Percentiles rank a stretch among this genome's conserved stretches.
Conservation (phyloP, 176 grass and related monocot species). For the Musa itinerans region DNA sequence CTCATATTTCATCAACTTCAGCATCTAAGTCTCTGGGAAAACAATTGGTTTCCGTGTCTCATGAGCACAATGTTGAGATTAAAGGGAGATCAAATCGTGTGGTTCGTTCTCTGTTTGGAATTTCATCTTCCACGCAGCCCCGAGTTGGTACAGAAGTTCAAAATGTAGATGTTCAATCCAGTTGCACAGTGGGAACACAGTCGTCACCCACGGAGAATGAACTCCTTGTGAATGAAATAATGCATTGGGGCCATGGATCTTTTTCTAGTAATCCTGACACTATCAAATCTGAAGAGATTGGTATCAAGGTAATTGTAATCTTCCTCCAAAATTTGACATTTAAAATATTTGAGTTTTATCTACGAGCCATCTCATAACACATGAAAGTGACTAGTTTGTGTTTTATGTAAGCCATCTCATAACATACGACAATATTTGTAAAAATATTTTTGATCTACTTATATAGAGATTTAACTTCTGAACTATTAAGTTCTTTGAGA, state of each 20-base stretch:
- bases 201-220: conserved; percentile 53
- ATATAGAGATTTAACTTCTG: no score
- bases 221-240: conserved; percentile 79
- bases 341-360: no score
- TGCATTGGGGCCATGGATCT: conserved; percentile 41
- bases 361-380: no score
- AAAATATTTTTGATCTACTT: no score
- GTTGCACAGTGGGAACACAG: background rate
- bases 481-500: no score
- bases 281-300: conserved; percentile 24
- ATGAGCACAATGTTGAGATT: conserved; percentile 8
- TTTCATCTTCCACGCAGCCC: conserved; percentile 17
- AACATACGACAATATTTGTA: no score
- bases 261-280: conserved; percentile 33
- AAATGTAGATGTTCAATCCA: conserved; percentile 6
- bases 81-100: conserved; percentile 28
- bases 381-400: no score
- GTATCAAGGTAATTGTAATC: conserved; percentile 40
- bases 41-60: conserved; percentile 13
- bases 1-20: conserved; percentile 47
- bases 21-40: conserved; percentile 25
- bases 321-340: background rate
- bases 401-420: no score
- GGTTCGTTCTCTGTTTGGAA: conserved; percentile 44
- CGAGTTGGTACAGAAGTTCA: background rate